Evolutionary conservation across 2,329 filamentous ascomycete species (phyloP), one percentile per base, ranked within the genome.

Genomic region (Daldinia eschscholtzii): DNA sequence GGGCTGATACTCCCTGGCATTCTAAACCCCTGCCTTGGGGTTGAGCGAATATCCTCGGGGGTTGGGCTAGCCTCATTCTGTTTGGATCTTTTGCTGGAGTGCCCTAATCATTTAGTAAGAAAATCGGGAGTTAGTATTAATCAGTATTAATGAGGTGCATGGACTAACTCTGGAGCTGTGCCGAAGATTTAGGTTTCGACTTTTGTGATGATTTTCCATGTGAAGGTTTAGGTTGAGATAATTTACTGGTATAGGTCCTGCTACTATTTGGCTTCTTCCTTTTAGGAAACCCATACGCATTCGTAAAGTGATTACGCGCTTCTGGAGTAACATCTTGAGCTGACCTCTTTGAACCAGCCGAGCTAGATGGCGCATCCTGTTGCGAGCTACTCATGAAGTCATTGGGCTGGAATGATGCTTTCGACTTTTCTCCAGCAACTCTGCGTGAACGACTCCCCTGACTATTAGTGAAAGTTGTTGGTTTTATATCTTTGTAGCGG

Each of bases 401-500:
- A 26, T 35, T 64, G 12, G 33, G 20, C 23, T 62, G 61, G 9
- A 53, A 57, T 20, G 56, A 56, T 37, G 59, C 6, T 20, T 56
- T 63, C 10, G 58, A 44, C 35, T 33, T 65, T 2, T 52, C 58
- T 28, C 61, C 41, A 6, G 48, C 48, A 30, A 26, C 60, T 66
- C 56, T 61, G 18, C 50, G 66, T 12, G 41, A 23, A 57, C 50
- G 58, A 18, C 61, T 64, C 37, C 39, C 33, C 44, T 61, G 48
- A 3, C 41, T 18, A 60, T 44, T 57, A 33, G 57, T 60, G 57
- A 83, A 84, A 12, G 35, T 64, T n/a, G 79, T 81, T 7, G 68
- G 70, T 41, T 70, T 76, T 28, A 84, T 83, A 58, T 76, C 68
- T 15, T 73, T 79, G 4, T 72, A 69, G n/a, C 65, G 64, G 35